These are phyloP conservation scores for Magnolia officinalis DNA, from an alignment of 164 flowering plant species.

Conservation along the genomic window DNA sequence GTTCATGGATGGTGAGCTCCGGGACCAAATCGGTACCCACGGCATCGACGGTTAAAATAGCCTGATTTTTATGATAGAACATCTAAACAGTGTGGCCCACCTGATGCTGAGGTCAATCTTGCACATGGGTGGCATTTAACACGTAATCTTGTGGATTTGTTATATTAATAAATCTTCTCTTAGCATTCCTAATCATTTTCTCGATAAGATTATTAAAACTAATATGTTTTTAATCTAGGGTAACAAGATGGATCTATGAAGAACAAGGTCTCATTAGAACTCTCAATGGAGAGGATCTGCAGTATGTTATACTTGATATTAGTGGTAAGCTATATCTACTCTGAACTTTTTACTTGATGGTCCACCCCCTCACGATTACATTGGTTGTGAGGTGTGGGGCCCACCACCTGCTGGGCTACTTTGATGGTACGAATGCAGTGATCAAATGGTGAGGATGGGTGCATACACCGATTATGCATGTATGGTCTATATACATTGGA, in stretches of 20 bases:
- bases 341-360: not conserved
- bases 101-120: too few species aligned
- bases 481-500: not conserved
- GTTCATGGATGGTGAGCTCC: too few species aligned
- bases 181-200: not conserved
- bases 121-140: too few species aligned
- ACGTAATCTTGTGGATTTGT: too few species aligned
- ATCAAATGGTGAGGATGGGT: not conserved
- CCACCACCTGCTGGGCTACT: too few species aligned
- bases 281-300: constrained; percentile 25
- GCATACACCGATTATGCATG: not conserved
- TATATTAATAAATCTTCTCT: not conserved
- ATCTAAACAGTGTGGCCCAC: too few species aligned
- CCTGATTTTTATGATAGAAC: too few species aligned
- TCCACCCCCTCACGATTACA: not conserved
- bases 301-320: constrained; percentile 58
- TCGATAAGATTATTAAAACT: not conserved
- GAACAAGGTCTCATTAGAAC: constrained; percentile 23
- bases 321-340: constrained; percentile 38
- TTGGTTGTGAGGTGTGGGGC: not conserved
- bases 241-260: constrained; percentile 56
- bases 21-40: too few species aligned
- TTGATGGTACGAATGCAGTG: too few species aligned
- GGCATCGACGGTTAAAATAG: too few species aligned
- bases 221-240: constrained; percentile 24